Base-by-base conservation (phyloP, 169 alveolate species). In the Plasmodium fragile region DNA sequence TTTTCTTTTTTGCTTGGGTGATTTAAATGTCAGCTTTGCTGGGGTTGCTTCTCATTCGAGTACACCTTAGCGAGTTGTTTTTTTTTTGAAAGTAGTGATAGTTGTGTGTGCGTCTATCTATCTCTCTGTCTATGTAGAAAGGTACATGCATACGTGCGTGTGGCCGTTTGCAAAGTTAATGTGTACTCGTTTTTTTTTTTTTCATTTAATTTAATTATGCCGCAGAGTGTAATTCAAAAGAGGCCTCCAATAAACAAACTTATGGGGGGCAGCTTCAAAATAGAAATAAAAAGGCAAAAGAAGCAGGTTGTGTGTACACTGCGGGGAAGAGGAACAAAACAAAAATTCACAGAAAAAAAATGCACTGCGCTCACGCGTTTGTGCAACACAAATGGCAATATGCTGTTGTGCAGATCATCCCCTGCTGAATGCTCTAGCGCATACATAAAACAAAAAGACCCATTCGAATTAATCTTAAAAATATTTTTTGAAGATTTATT, bases 131-230 rank as follows among this genome's bases (percentile, higher is more conserved):
- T 70, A 70, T 82, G 70, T 30, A 36, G 36, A 25, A 25, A 36
- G 43, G 52, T 82, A 65, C 32, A 30, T 82, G 36, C 36, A 13
- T 32, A n/a, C 65, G 59, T 75, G 80, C 59, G 78, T 73, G 34
- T 53, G 18, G 22, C 18, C 30, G 77, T 59, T 25, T 30, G 39
- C 80, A 75, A 85, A 85, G 49, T 25, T 52, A 30, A 85, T 36
- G 41, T 49, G 22, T 39, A 39, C 32, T 89, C 72, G 25, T 18
- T 87, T 87, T 49, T 72, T 52, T 72, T 52, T 34, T 87, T 65
- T 87, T 87, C 53, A 84, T 43, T 78, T 49, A 77, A 77, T 89
- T 89, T 78, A 25, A 45, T 78, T 89, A 89, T 89, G 77, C 82
- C 72, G n/a, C 89, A 78, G 22, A 45, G 89, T 30, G 81, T 77